Evolutionary conservation across 805 yeast species (phyloP).

Genomic region (Cyberlindnera petersonii): DNA sequence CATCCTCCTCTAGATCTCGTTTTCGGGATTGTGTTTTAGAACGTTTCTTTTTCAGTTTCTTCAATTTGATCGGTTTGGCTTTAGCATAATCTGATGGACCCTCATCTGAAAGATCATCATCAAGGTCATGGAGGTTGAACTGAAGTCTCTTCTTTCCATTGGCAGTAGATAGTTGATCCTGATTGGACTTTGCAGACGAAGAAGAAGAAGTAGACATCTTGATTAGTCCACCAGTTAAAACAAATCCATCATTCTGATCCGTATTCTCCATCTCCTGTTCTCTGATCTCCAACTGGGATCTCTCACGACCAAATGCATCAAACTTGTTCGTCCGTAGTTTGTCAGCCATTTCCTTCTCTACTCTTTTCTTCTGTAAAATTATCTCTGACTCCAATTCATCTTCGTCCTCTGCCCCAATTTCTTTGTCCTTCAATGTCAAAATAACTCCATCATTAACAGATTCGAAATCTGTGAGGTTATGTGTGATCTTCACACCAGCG

Average conservation of each 20-base stretch:
- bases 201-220: neutral
- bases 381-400: slow-evolving; percentile 24
- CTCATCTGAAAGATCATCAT: slow-evolving; percentile 12
- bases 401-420: slow-evolving; percentile 17
- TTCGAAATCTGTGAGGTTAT: slow-evolving; percentile 16
- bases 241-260: slow-evolving; percentile 14
- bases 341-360: slow-evolving; percentile 15
- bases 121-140: slow-evolving; percentile 17
- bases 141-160: slow-evolving; percentile 4
- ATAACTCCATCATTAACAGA: slow-evolving; percentile 14
- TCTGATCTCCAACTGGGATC: slow-evolving; percentile 15
- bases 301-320: slow-evolving; percentile 16
- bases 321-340: slow-evolving; percentile 13
- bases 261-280: slow-evolving; percentile 14
- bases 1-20: slow-evolving; percentile 17
- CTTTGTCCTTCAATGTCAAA: slow-evolving; percentile 24
- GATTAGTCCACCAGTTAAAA: slow-evolving; percentile 12
- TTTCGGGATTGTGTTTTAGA: slow-evolving; percentile 9
- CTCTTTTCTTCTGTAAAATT: slow-evolving; percentile 16
- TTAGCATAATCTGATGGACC: slow-evolving; percentile 21
- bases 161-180: neutral
- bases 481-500: slow-evolving; percentile 21
- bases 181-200: neutral
- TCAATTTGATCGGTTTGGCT: slow-evolving; percentile 30
- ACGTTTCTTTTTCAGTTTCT: slow-evolving; percentile 24